phyloP scores from a whole-genome alignment of 768 basidiomycete genomes.

The Gymnopilus dilepis region DNA sequence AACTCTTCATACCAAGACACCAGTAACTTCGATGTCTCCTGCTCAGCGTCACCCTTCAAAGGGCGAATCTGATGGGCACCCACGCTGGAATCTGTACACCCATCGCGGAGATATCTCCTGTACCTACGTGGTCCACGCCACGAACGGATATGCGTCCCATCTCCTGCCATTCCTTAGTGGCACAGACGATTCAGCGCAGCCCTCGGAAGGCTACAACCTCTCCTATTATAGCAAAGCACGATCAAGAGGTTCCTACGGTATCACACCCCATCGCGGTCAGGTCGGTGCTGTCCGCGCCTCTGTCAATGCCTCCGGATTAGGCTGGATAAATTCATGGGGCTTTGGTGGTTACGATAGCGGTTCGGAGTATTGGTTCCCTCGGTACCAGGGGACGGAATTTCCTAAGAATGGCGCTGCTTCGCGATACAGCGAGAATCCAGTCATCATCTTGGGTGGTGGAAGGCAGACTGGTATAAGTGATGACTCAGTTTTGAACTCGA shows the following conservation, averaged over 20 bases:
- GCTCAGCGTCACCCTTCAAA: background rate
- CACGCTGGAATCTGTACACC: constrained; percentile 62
- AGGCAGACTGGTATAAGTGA: background rate
- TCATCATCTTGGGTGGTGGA: constrained; percentile 14
- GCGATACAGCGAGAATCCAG: background rate
- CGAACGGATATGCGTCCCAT: constrained; percentile 82
- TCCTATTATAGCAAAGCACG: background rate
- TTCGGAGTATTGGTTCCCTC: constrained; percentile 86
- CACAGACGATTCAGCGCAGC: constrained; percentile 20
- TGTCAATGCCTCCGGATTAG: constrained; percentile 44
- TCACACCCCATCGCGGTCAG: constrained; percentile 79
- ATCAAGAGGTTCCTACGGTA: constrained; percentile 24
- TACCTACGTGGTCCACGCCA: constrained; percentile 79
- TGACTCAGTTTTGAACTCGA: constrained; percentile 46
- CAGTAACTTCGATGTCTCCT: constrained; percentile 54
- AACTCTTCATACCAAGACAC: constrained; percentile 75
- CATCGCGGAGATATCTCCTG: constrained; percentile 69
- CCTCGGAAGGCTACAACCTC: background rate
- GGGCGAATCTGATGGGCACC: constrained; percentile 11
- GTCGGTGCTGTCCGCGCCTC: constrained; percentile 49
- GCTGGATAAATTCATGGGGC: constrained; percentile 48
- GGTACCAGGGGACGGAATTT: constrained; percentile 33
- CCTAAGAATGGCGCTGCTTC: background rate
- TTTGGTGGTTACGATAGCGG: constrained; percentile 46
- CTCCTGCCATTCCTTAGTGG: constrained; percentile 72